Evolutionary conservation across 31 red algal species (phyloP).

Genomic region (Asparagopsis taxiformis): DNA sequence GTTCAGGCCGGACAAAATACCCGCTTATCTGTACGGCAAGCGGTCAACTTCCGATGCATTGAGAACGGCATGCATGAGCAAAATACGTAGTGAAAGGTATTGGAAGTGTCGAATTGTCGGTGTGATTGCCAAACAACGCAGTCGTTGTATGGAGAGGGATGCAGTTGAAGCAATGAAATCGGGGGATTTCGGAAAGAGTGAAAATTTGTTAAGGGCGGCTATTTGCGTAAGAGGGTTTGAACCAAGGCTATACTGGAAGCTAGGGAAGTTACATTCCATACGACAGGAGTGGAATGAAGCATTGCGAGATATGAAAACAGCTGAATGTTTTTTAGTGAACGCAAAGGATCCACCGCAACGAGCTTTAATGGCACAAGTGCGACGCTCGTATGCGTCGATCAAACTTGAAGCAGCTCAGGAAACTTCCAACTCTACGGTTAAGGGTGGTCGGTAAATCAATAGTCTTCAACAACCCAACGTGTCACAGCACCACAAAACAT

Average conservation of each 20-base stretch:
- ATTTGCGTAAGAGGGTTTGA: background rate
- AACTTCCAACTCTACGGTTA: background rate
- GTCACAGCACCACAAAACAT: too few relatives aligned
- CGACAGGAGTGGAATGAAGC: conserved; percentile 3
- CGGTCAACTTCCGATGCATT: conserved; percentile 1
- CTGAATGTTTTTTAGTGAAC: background rate
- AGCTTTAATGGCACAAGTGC: background rate
- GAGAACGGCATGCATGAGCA: background rate
- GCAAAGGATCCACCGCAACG: background rate
- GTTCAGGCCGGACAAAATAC: background rate
- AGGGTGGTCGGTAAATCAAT: background rate
- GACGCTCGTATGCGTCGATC: background rate
- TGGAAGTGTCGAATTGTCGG: conserved; percentile 7
- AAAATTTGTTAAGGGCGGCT: background rate
- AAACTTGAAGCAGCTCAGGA: background rate
- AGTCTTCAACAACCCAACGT: background rate
- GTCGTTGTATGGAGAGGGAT: background rate
- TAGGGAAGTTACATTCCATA: background rate
- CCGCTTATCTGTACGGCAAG: background rate
- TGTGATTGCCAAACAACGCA: background rate
- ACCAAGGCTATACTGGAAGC: background rate
- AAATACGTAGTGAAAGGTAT: background rate
- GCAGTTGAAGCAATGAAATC: background rate
- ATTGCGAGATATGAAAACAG: background rate
- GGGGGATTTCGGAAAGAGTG: conserved; percentile 1